Evolutionary conservation across 345 rosid species (phyloP).

Genomic region (Citrus sp.): DNA sequence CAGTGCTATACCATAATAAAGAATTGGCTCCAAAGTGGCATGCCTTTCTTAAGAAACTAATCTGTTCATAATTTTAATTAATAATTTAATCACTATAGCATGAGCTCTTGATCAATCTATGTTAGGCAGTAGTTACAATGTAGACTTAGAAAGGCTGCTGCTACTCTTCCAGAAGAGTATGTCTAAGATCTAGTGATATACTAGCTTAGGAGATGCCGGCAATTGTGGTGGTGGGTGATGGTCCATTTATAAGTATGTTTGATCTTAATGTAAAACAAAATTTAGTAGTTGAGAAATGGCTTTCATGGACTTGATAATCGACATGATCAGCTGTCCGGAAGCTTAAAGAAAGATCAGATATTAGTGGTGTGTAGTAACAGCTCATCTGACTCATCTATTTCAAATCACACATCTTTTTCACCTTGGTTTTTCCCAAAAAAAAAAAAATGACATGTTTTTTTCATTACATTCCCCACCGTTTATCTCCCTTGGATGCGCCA

Average conservation of each 20-base stretch:
- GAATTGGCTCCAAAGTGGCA: not conserved
- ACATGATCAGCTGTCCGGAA: not conserved
- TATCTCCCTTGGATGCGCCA: not conserved
- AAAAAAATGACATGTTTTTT: not conserved
- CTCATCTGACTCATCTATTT: slow-evolving; percentile 6
- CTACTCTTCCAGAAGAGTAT: slow-evolving; percentile 39
- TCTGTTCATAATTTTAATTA: not conserved
- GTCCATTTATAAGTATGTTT: slow-evolving; percentile 9
- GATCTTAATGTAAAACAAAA: not conserved
- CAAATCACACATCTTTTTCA: slow-evolving; percentile 21
- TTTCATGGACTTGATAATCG: slow-evolving; percentile 34
- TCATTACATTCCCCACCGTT: not conserved
- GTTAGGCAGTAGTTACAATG: not conserved
- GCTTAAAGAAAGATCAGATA: not conserved
- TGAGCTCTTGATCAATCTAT: not conserved
- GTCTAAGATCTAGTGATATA: not conserved
- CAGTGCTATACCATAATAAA: not conserved
- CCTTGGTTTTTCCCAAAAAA: not conserved
- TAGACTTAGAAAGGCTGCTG: not conserved
- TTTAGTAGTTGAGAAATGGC: slow-evolving; percentile 34
- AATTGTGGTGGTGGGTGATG: slow-evolving; percentile 33
- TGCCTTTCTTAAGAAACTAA: slow-evolving; percentile 1
- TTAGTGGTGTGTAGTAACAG: slow-evolving; percentile 2
- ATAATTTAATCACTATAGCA: not conserved
- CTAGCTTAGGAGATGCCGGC: not conserved